Evolutionary conservation across 768 basidiomycete species (phyloP).

Genomic region (Rickenella mellea): DNA sequence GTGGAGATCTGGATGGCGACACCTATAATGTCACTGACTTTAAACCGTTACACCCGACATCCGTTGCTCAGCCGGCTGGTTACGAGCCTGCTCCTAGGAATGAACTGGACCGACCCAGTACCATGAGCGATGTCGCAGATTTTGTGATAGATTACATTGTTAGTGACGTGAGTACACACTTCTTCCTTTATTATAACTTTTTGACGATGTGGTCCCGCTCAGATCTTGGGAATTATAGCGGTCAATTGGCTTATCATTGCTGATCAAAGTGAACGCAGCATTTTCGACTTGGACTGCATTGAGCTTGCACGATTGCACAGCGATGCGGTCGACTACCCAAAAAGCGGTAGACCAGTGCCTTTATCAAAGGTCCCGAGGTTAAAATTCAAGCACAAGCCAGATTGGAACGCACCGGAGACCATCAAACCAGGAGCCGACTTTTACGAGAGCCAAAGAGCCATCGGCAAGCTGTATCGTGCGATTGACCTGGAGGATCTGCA

Average conservation of each 20-base stretch:
- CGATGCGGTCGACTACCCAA: constrained; percentile 59
- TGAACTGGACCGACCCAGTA: constrained; percentile 35
- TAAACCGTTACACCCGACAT: neutral
- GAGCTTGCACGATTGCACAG: constrained; percentile 48
- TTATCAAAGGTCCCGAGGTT: constrained; percentile 34
- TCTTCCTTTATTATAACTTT: constrained; percentile 4
- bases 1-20: constrained; percentile 66
- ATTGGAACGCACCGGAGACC: constrained; percentile 62
- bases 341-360: constrained; percentile 40
- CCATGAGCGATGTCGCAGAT: constrained; percentile 55
- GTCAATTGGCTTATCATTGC: constrained; percentile 3
- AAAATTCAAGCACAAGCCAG: constrained; percentile 32
- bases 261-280: constrained; percentile 28
- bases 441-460: constrained; percentile 44
- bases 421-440: constrained; percentile 21
- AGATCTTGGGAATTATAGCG: neutral
- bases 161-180: constrained; percentile 41
- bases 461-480: constrained; percentile 53
- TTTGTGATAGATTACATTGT: constrained; percentile 65
- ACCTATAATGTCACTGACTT: constrained; percentile 3
- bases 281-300: constrained; percentile 43
- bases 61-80: constrained; percentile 26
- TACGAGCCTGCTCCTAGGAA: constrained; percentile 42
- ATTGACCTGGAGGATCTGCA: constrained; percentile 36
- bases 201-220: constrained; percentile 7